Evolutionary conservation across 495 filamentous ascomycete genomes (phyloP), one percentile per base, ranked within the genome.

Genomic region (Rhizodiscina lignyota): DNA sequence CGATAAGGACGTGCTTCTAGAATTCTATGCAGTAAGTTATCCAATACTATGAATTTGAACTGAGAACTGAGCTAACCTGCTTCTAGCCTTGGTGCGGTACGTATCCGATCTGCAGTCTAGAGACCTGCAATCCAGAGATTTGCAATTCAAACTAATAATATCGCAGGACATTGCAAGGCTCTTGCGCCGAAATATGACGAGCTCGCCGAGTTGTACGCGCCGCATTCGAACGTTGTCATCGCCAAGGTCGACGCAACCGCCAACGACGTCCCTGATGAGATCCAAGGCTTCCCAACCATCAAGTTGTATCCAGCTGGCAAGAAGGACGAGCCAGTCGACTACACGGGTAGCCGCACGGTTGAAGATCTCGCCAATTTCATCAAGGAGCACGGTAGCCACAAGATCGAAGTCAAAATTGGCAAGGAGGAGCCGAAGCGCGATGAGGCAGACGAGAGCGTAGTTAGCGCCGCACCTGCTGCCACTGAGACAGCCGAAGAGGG

Each of bases 21-120:
- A 99, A 66, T 99, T 94, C 69, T 99, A 91, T 58, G 89, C 89
- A 18, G 91, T 91, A 28, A 96, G 89, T 91, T 99, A 91, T 56
- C n/a, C n/a, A n/a, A n/a, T n/a, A n/a, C n/a, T n/a, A n/a, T n/a
- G n/a, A n/a, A n/a, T n/a, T n/a, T n/a, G n/a, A n/a, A n/a, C n/a
- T n/a, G n/a, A n/a, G n/a, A n/a, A n/a, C n/a, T n/a, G n/a, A n/a
- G n/a, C n/a, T n/a, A n/a, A n/a, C n/a, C n/a, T n/a, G n/a, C n/a
- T n/a, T n/a, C n/a, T n/a, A n/a, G n/a, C n/a, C n/a, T n/a, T n/a
- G n/a, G n/a, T n/a, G n/a, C n/a, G n/a, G n/a, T n/a, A n/a, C n/a
- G n/a, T n/a, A n/a, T n/a, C n/a, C n/a, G n/a, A n/a, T n/a, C n/a
- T n/a, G n/a, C n/a, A n/a, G n/a, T n/a, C n/a, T n/a, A n/a, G n/a